Percentiles rank a stretch among this genome's conserved stretches.
These are phyloP conservation scores for Ceratocystis cubensis DNA, from an alignment of 2,329 filamentous ascomycete genomes.

Conservation along the genomic window DNA sequence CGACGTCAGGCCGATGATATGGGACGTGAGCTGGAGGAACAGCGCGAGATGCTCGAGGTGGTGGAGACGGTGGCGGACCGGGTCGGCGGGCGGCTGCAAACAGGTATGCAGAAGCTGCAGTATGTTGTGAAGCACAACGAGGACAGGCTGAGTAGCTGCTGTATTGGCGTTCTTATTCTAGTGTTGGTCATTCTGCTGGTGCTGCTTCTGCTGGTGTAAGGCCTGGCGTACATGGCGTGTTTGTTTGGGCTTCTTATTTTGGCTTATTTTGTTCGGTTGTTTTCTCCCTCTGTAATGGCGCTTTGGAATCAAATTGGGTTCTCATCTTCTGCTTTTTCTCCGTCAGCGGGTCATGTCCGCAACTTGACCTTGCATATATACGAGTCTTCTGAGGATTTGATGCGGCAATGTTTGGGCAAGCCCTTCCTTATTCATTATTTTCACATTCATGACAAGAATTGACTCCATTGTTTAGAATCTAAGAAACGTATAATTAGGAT, in stretches of 20 bases:
- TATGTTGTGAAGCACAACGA: conserved; percentile 82
- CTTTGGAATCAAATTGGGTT: conserved; percentile 6
- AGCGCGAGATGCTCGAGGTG: conserved; percentile 74
- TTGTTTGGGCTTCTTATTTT: background rate
- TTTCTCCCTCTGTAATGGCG: conserved; percentile 5
- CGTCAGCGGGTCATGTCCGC: background rate
- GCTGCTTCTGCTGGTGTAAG: conserved; percentile 52
- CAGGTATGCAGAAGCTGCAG: conserved; percentile 73
- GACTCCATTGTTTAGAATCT: background rate
- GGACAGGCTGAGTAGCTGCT: conserved; percentile 77
- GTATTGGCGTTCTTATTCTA: conserved; percentile 77
- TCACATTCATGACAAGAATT: background rate
- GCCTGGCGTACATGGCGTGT: background rate
- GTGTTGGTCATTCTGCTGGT: conserved; percentile 79
- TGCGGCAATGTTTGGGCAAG: background rate
- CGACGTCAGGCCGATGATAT: conserved; percentile 86
- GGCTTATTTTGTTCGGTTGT: background rate
- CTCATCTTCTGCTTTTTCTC: background rate
- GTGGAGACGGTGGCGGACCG: conserved; percentile 77
- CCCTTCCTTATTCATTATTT: background rate
- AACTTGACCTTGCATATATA: background rate
- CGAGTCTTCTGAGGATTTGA: background rate
- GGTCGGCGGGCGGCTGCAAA: conserved; percentile 73
- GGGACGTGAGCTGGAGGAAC: conserved; percentile 92
- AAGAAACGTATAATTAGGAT: background rate